Percentiles rank a stretch among this genome's conserved stretches.
Conservation (phyloP, 768 basidiomycete species). For the Cystofilobasidium capitatum region DNA sequence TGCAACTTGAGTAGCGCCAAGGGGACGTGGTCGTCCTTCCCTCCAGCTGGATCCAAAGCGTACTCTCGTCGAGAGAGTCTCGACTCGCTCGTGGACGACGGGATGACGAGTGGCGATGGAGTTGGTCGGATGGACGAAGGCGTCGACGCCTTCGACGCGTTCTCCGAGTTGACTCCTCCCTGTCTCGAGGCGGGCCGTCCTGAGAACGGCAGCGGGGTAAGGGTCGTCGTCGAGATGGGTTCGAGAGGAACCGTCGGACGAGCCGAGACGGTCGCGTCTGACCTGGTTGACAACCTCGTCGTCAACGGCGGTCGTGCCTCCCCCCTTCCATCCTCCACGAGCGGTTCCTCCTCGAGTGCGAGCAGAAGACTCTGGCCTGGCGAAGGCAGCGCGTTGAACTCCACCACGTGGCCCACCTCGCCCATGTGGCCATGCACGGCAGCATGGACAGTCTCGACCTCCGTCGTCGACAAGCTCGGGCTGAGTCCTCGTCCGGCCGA, state of each 20-base stretch:
- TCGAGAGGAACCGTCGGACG: too few species aligned
- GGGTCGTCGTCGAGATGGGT: too few species aligned
- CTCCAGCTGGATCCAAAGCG: neutral
- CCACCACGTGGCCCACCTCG: neutral
- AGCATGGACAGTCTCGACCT: neutral
- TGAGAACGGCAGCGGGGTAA: too few species aligned
- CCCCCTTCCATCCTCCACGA: too few species aligned
- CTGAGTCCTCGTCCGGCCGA: too few species aligned
- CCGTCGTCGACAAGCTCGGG: neutral
- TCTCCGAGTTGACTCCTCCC: too few species aligned
- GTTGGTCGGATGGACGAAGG: too few species aligned
- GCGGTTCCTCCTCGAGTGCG: too few species aligned
- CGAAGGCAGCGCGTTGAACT: neutral
- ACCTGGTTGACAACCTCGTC: too few species aligned
- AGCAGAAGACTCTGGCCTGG: neutral
- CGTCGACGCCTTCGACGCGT: too few species aligned
- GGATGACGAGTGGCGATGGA: neutral
- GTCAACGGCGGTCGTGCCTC: too few species aligned
- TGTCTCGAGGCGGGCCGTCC: too few species aligned
- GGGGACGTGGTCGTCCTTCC: neutral
- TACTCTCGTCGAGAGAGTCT: neutral
- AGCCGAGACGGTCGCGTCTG: neutral
- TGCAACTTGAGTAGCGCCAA: neutral
- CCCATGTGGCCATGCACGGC: neutral
- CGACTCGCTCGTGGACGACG: neutral